Evolutionary conservation across 306 rosid genomes (phyloP).

Genomic region (Cicer yamashitae): DNA sequence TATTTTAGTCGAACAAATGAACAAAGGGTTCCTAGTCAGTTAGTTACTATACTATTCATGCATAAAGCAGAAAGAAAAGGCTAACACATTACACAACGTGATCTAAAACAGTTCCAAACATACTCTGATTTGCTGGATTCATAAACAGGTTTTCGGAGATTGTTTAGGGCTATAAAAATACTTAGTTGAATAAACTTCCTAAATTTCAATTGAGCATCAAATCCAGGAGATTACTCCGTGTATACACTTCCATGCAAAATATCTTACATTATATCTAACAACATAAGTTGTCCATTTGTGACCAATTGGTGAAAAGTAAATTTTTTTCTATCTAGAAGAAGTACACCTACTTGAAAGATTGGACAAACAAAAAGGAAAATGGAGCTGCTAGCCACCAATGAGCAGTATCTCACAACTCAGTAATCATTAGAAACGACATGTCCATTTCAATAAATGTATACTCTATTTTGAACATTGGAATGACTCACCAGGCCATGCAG

Average conservation of each 20-base stretch:
- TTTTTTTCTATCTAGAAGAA: not conserved
- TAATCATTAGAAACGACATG: slow-evolving; percentile 5
- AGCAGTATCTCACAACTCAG: slow-evolving; percentile 35
- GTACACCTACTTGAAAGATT: slow-evolving; percentile 18
- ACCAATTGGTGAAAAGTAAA: slow-evolving; percentile 1
- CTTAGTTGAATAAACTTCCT: slow-evolving; percentile 22
- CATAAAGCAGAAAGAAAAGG: slow-evolving; percentile 40
- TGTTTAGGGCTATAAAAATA: slow-evolving; percentile 14
- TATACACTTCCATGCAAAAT: not conserved
- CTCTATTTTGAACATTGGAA: slow-evolving; percentile 32
- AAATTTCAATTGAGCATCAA: slow-evolving; percentile 19
- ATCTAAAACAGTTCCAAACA: slow-evolving; percentile 29
- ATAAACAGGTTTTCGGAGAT: slow-evolving; percentile 15
- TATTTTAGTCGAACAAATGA: slow-evolving; percentile 21
- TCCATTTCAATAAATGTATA: not conserved
- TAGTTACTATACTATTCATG: slow-evolving; percentile 1
- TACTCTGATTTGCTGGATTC: slow-evolving; percentile 37
- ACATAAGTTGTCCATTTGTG: not conserved
- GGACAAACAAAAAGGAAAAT: slow-evolving; percentile 12
- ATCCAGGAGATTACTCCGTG: slow-evolving; percentile 21
- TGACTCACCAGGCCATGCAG: slow-evolving; percentile 91
- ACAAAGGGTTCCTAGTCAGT: slow-evolving; percentile 15
- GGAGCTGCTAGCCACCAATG: slow-evolving; percentile 11
- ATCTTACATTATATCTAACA: no score
- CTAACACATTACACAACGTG: slow-evolving; percentile 21